Evolutionary conservation across 2,329 filamentous ascomycete species (phyloP).

Genomic region (Amauroascus niger): DNA sequence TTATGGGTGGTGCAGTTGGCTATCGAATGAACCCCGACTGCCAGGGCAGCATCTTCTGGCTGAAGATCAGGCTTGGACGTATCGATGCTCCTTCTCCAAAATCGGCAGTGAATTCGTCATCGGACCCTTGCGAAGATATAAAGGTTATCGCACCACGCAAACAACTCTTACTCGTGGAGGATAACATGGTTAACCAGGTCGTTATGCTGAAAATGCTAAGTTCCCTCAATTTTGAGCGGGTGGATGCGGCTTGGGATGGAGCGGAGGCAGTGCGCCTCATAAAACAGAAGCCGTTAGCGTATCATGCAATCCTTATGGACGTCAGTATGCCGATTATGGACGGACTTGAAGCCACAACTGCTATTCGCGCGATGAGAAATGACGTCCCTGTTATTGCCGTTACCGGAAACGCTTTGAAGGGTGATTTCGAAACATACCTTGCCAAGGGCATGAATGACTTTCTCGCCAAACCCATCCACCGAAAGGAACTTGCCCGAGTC

Average conservation of each 20-base stretch:
- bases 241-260: constrained; percentile 39
- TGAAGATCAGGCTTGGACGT: constrained; percentile 31
- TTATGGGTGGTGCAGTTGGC: constrained; percentile 48
- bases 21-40: constrained; percentile 38
- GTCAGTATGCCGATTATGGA: constrained; percentile 42
- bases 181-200: constrained; percentile 37
- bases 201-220: constrained; percentile 33
- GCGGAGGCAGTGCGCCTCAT: constrained; percentile 37
- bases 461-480: constrained; percentile 46
- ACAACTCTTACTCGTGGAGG: constrained; percentile 35
- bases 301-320: constrained; percentile 41
- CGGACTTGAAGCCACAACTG: constrained; percentile 37
- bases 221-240: constrained; percentile 34
- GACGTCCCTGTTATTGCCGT: constrained; percentile 46
- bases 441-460: constrained; percentile 49
- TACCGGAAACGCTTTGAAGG: constrained; percentile 49
- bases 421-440: constrained; percentile 46
- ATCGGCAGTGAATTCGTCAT: constrained; percentile 10
- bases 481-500: constrained; percentile 39
- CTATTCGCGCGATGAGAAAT: constrained; percentile 33
- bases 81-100: neutral
- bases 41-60: constrained; percentile 46
- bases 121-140: constrained; percentile 26
- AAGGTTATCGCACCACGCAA: constrained; percentile 33
- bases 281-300: constrained; percentile 34